Conservation (phyloP, 1,284 basidiomycete species). For the Inonotus obliquus region DNA sequence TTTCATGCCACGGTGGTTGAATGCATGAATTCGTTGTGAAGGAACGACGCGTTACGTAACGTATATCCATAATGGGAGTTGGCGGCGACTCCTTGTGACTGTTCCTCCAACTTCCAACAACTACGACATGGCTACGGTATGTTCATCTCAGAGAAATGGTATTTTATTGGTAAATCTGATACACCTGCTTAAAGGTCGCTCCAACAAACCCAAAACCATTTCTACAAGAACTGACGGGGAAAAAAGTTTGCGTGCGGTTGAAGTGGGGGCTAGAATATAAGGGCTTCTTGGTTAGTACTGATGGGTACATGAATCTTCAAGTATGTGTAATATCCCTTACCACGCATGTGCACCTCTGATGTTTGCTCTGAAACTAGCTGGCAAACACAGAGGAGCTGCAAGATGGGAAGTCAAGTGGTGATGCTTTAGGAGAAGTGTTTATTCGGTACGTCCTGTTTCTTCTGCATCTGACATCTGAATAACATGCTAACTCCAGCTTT, state of each 20-base stretch:
- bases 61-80: background rate
- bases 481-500: conserved; percentile 13
- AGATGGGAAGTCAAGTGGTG: conserved; percentile 90
- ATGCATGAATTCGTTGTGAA: background rate
- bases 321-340: conserved; percentile 40
- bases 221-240: conserved; percentile 96
- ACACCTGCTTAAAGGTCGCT: conserved; percentile 52
- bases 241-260: conserved; percentile 90
- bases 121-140: conserved; percentile 54
- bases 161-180: background rate
- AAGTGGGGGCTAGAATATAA: conserved; percentile 99
- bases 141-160: conserved; percentile 19
- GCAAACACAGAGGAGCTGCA: conserved; percentile 99
- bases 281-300: conserved; percentile 97
- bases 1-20: background rate
- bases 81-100: background rate
- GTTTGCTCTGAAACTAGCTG: conserved; percentile 47
- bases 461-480: conserved; percentile 5
- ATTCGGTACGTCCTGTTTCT: conserved; percentile 64
- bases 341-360: conserved; percentile 2
- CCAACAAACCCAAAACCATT: conserved; percentile 99
- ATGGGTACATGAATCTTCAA: conserved; percentile 99
- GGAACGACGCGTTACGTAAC: conserved; percentile 4
- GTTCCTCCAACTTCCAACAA: conserved; percentile 22
- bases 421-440: conserved; percentile 93